Evolutionary conservation across 306 rosid genomes (phyloP), one percentile per base, ranked within the genome.

Genomic region (Boehmeria nivea): DNA sequence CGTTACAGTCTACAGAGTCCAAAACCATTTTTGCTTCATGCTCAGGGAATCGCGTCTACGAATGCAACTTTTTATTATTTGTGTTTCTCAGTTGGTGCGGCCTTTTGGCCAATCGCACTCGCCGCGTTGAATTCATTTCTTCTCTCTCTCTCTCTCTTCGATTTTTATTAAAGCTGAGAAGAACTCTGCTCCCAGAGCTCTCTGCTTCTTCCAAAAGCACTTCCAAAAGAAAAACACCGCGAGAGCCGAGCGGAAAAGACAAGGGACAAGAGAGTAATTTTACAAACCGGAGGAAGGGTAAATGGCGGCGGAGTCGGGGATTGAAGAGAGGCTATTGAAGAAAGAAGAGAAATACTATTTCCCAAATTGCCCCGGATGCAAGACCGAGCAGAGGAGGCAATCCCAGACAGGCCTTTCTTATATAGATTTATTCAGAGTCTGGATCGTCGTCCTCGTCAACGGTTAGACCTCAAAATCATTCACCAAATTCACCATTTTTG

Each of bases 291-390:
- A 44, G 27, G 25, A 25, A 48, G 25, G 28, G 14, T 1, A 12
- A 27, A 54, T 54, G 59, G 44, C 26, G n/a, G 44, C 31, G 8
- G 59, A 34, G 11, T 11, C 42, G 8, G n/a, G 19, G 25, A 19
- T 17, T 11, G 3, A 10, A 54, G 59, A 54, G 44, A 20, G 14
- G 17, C n/a, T 54, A 2, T 21, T 54, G 43, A 34, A 33, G 27
- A 36, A 54, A 14, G 43, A 54, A 9, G 25, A 54, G 25, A 17
- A 54, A 9, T 9, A 12, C 6, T 54, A 31, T 39, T 54, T 31
- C 26, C 44, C 43, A 12, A 33, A 54, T 36, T 54, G 59, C 42
- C 59, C 59, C 9, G 59, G 59, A 2, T 54, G 59, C 25, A 16
- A 33, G 59, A 26, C 31, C 12, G 59, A 54, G 15, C 25, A 19